These are phyloP conservation scores for Aureobasidium uvarum DNA, from an alignment of 2,329 filamentous ascomycete genomes.

Conservation along the genomic window DNA sequence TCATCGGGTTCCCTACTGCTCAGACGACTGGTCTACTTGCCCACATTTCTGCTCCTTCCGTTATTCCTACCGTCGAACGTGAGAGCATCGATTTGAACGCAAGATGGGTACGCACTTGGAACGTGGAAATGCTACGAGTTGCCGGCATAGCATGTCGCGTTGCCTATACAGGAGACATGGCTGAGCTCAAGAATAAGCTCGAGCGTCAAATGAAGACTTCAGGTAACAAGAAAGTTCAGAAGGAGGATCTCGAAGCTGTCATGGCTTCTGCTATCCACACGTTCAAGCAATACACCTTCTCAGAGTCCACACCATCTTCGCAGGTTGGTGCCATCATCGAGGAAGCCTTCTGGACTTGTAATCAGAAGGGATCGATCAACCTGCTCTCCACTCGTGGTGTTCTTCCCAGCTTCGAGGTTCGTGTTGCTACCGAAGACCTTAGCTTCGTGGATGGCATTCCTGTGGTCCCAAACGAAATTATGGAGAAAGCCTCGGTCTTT, in stretches of 20 bases:
- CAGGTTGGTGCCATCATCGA: slow-evolving; percentile 85
- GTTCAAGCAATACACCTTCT: slow-evolving; percentile 82
- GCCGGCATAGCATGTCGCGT: slow-evolving; percentile 88
- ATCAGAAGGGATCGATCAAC: slow-evolving; percentile 77
- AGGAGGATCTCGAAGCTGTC: slow-evolving; percentile 63
- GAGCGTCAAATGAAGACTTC: slow-evolving; percentile 41
- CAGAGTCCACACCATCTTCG: slow-evolving; percentile 83
- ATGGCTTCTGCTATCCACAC: slow-evolving; percentile 79
- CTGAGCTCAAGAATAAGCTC: slow-evolving; percentile 60
- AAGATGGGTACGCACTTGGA: slow-evolving; percentile 92
- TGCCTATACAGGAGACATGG: slow-evolving; percentile 86
- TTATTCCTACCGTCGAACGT: slow-evolving; percentile 95
- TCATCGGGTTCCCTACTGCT: slow-evolving; percentile 96
- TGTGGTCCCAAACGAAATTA: slow-evolving; percentile 74
- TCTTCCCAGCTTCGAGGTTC: slow-evolving; percentile 76
- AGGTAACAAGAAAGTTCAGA: slow-evolving; percentile 51
- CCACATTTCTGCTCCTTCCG: slow-evolving; percentile 91
- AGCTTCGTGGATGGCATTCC: slow-evolving; percentile 88
- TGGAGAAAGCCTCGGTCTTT: slow-evolving; percentile 65
- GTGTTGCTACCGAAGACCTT: slow-evolving; percentile 67
- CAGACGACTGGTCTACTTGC: slow-evolving; percentile 93
- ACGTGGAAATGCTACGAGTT: slow-evolving; percentile 85
- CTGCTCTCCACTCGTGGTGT: slow-evolving; percentile 86
- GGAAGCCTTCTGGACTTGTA: slow-evolving; percentile 94
- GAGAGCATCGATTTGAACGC: slow-evolving; percentile 97